These are phyloP conservation scores for Chrysochromulina parva DNA, from an alignment of 78 protist genomes.

Conservation along the genomic window DNA sequence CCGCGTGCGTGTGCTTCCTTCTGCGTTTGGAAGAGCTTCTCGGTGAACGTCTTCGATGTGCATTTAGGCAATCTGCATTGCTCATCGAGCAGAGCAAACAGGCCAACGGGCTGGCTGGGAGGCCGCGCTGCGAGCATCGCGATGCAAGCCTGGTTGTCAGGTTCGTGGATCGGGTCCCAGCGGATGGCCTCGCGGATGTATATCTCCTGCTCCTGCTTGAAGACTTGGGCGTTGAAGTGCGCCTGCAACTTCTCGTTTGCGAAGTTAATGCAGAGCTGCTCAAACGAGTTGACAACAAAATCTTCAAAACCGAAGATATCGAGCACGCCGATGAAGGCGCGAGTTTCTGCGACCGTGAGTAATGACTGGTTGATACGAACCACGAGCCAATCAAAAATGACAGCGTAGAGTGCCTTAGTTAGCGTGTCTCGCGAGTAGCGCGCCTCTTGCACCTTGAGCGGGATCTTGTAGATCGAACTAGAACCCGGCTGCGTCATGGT, in stretches of 20 bases:
- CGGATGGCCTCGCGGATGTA: slow-evolving; percentile 15
- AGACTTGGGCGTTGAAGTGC: slow-evolving; percentile 67
- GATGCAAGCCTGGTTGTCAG: background rate
- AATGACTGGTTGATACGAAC: background rate
- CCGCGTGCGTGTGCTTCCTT: background rate
- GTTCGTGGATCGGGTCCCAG: background rate
- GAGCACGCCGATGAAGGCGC: slow-evolving; percentile 42
- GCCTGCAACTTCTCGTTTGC: slow-evolving; percentile 82
- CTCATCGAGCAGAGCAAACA: slow-evolving; percentile 44
- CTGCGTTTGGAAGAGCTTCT: slow-evolving; percentile 49
- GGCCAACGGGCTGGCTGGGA: background rate
- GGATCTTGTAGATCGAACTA: slow-evolving; percentile 9
- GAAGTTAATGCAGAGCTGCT: slow-evolving; percentile 88
- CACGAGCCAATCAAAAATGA: slow-evolving; percentile 38
- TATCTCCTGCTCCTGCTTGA: slow-evolving; percentile 80
- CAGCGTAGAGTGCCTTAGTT: background rate
- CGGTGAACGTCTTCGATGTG: slow-evolving; percentile 45
- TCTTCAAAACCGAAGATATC: slow-evolving; percentile 60
- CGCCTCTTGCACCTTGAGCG: slow-evolving; percentile 26
- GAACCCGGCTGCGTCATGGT: background rate
- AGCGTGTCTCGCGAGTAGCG: slow-evolving; percentile 13
- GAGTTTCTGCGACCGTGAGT: background rate
- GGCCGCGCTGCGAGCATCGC: background rate
- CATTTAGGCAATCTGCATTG: slow-evolving; percentile 67
- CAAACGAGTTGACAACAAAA: slow-evolving; percentile 70